Percentiles rank a stretch among this genome's conserved stretches.
Evolutionary conservation across 2,329 filamentous ascomycete genomes (phyloP).

Genomic region (Fusarium fujikuroi): DNA sequence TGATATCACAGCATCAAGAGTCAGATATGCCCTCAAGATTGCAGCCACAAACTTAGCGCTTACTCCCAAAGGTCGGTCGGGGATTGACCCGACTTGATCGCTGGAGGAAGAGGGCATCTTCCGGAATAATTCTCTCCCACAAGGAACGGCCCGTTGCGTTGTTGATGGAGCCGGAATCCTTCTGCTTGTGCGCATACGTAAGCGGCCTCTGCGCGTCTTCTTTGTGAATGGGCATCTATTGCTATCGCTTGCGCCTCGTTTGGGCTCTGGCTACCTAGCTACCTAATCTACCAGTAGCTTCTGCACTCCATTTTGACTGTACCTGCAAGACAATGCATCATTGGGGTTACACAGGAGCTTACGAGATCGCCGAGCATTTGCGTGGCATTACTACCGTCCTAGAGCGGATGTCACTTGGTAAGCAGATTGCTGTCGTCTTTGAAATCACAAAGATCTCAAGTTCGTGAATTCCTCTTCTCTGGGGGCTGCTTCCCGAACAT

Average conservation of each 20-base stretch:
- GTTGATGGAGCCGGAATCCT: neutral
- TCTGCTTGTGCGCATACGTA: neutral
- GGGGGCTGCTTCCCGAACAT: rapidly evolving
- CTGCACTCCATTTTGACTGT: neutral
- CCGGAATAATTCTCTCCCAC: neutral
- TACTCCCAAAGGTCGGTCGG: neutral
- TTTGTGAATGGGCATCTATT: neutral
- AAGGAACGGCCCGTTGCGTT: neutral
- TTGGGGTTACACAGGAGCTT: neutral
- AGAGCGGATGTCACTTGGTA: neutral
- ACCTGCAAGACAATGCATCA: neutral
- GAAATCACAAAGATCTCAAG: too few relatives aligned
- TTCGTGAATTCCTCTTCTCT: neutral
- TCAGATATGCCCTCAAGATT: neutral
- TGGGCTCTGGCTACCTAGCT: neutral
- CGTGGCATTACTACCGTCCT: rapidly evolving
- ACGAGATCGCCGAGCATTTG: neutral
- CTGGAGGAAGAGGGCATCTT: neutral
- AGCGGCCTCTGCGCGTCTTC: neutral
- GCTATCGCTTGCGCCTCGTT: too few relatives aligned
- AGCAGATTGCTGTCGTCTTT: neutral
- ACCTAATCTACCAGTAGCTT: neutral
- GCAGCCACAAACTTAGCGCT: neutral
- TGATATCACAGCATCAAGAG: neutral
- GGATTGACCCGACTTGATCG: neutral